phyloP scores from a whole-genome alignment of 148 eudicot species.

The Limonium bicolor region DNA sequence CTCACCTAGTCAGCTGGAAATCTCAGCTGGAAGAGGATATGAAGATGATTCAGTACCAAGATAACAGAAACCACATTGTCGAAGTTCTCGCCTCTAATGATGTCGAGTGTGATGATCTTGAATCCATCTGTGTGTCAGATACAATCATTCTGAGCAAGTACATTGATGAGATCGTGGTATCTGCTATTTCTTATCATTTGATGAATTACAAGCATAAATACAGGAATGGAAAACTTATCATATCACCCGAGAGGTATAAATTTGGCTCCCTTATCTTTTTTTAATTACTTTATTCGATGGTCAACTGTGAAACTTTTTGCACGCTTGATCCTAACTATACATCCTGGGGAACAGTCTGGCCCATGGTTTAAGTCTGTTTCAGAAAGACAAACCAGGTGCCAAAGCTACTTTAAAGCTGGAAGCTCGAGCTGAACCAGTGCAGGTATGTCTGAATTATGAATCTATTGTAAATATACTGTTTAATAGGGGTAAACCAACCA shows the following conservation, averaged over 20 bases:
- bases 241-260: constrained; percentile 66
- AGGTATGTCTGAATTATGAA: constrained; percentile 13
- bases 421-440: constrained; percentile 23
- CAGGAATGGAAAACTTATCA: constrained; percentile 73
- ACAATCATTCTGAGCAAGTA: constrained; percentile 53
- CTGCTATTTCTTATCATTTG: constrained; percentile 78
- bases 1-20: constrained; percentile 70
- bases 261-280: neutral
- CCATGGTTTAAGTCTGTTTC: constrained; percentile 72
- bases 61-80: constrained; percentile 63
- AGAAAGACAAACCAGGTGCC: constrained; percentile 38
- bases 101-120: constrained; percentile 80
- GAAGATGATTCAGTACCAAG: constrained; percentile 74
- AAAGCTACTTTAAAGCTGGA: constrained; percentile 39
- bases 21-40: constrained; percentile 77
- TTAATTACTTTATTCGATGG: neutral
- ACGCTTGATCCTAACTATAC: neutral
- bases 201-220: constrained; percentile 62
- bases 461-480: too few species aligned
- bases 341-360: constrained; percentile 47
- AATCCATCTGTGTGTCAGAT: constrained; percentile 46
- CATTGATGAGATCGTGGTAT: constrained; percentile 82
- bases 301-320: neutral
- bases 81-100: constrained; percentile 92
- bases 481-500: too few species aligned